Conservation (phyloP, 2,329 filamentous ascomycete species). For the Huntiella savannae region DNA sequence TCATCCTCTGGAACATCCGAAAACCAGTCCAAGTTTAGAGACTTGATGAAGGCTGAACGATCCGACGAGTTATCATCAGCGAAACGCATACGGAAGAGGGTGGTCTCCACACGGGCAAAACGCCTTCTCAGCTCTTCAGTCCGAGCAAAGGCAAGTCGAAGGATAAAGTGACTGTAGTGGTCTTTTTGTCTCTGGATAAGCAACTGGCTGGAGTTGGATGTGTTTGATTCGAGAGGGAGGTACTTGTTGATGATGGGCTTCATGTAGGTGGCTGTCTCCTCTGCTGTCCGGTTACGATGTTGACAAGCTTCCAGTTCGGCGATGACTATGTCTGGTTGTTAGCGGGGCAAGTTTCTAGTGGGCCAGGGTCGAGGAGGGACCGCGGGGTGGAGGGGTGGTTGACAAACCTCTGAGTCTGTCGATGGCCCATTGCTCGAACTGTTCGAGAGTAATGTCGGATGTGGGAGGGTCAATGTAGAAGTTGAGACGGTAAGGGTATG, state of each 20-base stretch:
- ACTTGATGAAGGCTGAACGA: slow-evolving; percentile 54
- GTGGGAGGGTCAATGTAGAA: slow-evolving; percentile 81
- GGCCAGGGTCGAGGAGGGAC: slow-evolving; percentile 12
- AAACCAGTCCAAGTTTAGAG: slow-evolving; percentile 75
- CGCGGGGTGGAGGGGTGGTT: background rate
- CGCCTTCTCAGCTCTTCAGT: slow-evolving; percentile 79
- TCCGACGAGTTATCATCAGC: slow-evolving; percentile 58
- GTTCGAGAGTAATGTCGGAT: slow-evolving; percentile 82
- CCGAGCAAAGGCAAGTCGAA: slow-evolving; percentile 76
- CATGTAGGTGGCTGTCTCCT: slow-evolving; percentile 71
- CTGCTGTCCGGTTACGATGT: slow-evolving; percentile 73
- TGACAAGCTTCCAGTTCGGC: slow-evolving; percentile 85
- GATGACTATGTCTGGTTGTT: slow-evolving; percentile 35
- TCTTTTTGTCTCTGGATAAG: slow-evolving; percentile 72
- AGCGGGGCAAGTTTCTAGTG: background rate
- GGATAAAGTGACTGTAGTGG: slow-evolving; percentile 94
- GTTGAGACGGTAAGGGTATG: slow-evolving; percentile 76
- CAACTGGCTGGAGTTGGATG: slow-evolving; percentile 38
- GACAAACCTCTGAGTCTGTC: slow-evolving; percentile 58
- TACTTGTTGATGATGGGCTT: slow-evolving; percentile 73
- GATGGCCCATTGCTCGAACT: slow-evolving; percentile 98
- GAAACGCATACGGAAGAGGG: slow-evolving; percentile 71
- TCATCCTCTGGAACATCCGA: slow-evolving; percentile 67
- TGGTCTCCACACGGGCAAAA: slow-evolving; percentile 72
- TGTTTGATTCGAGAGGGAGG: slow-evolving; percentile 60